phyloP scores from a whole-genome alignment of 2,329 filamentous ascomycete genomes.

The Akanthomyces dipterigenus region DNA sequence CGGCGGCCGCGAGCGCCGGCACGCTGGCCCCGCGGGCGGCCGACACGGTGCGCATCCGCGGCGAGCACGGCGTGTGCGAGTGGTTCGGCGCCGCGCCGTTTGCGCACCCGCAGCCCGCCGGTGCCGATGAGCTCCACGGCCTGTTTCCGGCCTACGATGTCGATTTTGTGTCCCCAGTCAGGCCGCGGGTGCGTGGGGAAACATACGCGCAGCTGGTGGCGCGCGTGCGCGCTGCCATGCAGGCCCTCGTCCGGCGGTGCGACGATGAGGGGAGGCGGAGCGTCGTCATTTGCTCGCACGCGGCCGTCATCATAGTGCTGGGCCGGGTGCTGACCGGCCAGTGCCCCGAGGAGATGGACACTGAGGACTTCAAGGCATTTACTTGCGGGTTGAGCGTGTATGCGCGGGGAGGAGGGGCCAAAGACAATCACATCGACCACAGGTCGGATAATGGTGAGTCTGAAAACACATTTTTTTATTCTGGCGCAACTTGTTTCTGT shows the following conservation, averaged over 20 bases:
- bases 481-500: background rate
- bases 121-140: conserved; percentile 50
- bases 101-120: conserved; percentile 73
- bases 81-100: conserved; percentile 89
- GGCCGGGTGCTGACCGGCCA: conserved; percentile 73
- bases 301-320: conserved; percentile 80
- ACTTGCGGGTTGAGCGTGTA: conserved; percentile 75
- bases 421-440: background rate
- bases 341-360: conserved; percentile 63
- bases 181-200: conserved; percentile 68
- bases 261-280: conserved; percentile 64
- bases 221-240: conserved; percentile 64
- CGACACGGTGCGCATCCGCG: conserved; percentile 38
- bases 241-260: conserved; percentile 63
- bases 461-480: background rate
- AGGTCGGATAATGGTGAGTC: conserved; percentile 7
- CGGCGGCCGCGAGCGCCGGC: background rate
- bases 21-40: conserved; percentile 5
- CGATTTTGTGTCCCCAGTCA: conserved; percentile 54
- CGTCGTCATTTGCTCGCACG: conserved; percentile 80
- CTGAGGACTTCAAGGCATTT: conserved; percentile 78
- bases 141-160: conserved; percentile 61
- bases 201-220: conserved; percentile 72
- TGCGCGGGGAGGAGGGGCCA: conserved; percentile 10
- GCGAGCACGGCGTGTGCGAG: conserved; percentile 62